Conservation (phyloP, 768 basidiomycete genomes). For the Termitomyces sp. region DNA sequence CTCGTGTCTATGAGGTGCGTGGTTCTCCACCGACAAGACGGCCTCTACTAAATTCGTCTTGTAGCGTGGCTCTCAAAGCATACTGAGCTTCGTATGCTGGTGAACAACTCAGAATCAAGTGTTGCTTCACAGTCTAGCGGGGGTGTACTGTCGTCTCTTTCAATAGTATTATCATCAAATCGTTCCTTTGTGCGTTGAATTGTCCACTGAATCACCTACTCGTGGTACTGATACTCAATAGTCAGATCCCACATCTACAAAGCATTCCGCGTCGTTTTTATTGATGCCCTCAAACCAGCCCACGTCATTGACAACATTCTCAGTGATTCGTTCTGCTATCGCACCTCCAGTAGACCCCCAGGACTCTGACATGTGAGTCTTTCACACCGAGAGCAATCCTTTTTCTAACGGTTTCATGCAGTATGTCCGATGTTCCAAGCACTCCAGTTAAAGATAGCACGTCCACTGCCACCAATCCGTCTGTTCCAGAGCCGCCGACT, state of each 20-base stretch:
- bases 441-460: background rate
- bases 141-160: background rate
- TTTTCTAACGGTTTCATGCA: background rate
- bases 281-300: slow-evolving; percentile 6
- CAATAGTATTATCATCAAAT: background rate
- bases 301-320: background rate
- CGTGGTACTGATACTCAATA: slow-evolving; percentile 2
- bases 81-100: background rate
- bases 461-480: background rate
- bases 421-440: background rate
- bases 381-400: background rate
- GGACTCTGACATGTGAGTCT: background rate
- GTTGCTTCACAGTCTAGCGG: background rate
- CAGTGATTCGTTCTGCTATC: background rate
- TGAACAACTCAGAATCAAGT: slow-evolving; percentile 2
- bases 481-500: background rate
- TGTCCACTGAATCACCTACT: background rate
- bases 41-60: background rate
- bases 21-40: background rate
- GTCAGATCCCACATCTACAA: background rate
- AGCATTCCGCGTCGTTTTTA: background rate
- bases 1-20: slow-evolving; percentile 12
- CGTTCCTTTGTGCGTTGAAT: background rate
- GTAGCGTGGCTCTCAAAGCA: background rate
- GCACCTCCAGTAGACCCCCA: background rate